These are phyloP conservation scores for Phytophthora parvispora DNA, from an alignment of 352 stramenopile species.

Conservation along the genomic window DNA sequence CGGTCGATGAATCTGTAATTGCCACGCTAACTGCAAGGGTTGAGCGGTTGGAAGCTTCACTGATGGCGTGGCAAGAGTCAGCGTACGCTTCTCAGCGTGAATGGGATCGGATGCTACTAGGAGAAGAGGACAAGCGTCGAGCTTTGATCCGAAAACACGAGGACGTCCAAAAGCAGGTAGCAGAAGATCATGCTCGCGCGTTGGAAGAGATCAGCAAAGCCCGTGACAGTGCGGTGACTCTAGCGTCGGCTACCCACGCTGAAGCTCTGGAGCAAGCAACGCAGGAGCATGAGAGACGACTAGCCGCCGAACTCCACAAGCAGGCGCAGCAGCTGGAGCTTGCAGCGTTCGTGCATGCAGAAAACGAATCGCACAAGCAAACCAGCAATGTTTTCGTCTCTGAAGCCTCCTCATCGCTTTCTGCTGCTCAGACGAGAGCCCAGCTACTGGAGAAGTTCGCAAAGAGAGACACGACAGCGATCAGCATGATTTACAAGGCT, in stretches of 20 bases:
- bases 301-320: constrained; percentile 44
- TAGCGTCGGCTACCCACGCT: constrained; percentile 24
- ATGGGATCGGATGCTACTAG: constrained; percentile 30
- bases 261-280: constrained; percentile 26
- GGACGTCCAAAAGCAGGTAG: constrained; percentile 14
- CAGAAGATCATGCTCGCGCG: constrained; percentile 11
- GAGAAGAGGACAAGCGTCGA: constrained; percentile 35
- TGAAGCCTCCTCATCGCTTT: constrained; percentile 1
- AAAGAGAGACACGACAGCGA: constrained; percentile 66
- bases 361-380: constrained; percentile 13
- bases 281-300: constrained; percentile 17
- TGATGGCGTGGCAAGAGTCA: constrained; percentile 36
- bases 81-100: constrained; percentile 22
- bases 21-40: constrained; percentile 18
- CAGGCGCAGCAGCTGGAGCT: constrained; percentile 64
- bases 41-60: constrained; percentile 30
- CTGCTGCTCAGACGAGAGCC: constrained; percentile 28
- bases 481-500: constrained; percentile 73
- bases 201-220: constrained; percentile 22
- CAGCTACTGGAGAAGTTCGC: constrained; percentile 62
- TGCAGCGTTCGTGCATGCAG: constrained; percentile 29
- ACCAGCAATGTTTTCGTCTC: constrained; percentile 8
- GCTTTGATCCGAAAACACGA: constrained; percentile 24
- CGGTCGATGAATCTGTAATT: constrained; percentile 5
- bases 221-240: constrained; percentile 11